phyloP scores from a whole-genome alignment of 805 yeast species.

The Ogataea corticis region DNA sequence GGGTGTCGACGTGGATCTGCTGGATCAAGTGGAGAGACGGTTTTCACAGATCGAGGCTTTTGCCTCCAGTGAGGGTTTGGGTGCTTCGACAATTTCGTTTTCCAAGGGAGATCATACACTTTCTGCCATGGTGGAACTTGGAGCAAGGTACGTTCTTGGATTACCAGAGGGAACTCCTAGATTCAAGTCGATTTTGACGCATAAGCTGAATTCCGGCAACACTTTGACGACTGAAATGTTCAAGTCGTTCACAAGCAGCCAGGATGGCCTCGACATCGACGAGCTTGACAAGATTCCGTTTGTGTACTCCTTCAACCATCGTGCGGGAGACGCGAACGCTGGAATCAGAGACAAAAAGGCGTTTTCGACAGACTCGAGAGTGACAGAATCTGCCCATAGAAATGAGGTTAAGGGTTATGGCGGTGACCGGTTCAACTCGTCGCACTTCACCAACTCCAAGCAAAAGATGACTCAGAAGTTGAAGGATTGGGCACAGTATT shows the following conservation, averaged over 20 bases:
- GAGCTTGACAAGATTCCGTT: constrained; percentile 29
- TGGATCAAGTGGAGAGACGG: constrained; percentile 79
- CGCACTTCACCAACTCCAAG: constrained; percentile 48
- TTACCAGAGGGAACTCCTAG: constrained; percentile 34
- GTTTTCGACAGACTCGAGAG: constrained; percentile 78
- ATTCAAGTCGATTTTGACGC: constrained; percentile 20
- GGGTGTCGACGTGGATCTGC: constrained; percentile 86
- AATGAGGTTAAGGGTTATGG: constrained; percentile 80
- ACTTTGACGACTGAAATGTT: constrained; percentile 24
- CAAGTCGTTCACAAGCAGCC: constrained; percentile 22
- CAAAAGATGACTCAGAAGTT: constrained; percentile 56
- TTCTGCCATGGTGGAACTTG: constrained; percentile 76
- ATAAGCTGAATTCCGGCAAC: constrained; percentile 12
- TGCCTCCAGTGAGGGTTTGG: constrained; percentile 44
- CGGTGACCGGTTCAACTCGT: constrained; percentile 56
- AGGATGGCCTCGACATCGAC: constrained; percentile 22
- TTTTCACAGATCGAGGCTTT: constrained; percentile 50
- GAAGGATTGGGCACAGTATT: constrained; percentile 52
- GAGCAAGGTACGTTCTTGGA: constrained; percentile 64
- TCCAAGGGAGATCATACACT: constrained; percentile 34
- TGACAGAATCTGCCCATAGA: constrained; percentile 63
- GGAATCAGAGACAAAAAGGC: constrained; percentile 85
- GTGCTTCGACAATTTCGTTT: constrained; percentile 42
- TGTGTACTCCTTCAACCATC: constrained; percentile 69
- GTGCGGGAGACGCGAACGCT: constrained; percentile 83